Evolutionary conservation across 805 yeast genomes (phyloP).

Genomic region (Ogataea salicorniae): DNA sequence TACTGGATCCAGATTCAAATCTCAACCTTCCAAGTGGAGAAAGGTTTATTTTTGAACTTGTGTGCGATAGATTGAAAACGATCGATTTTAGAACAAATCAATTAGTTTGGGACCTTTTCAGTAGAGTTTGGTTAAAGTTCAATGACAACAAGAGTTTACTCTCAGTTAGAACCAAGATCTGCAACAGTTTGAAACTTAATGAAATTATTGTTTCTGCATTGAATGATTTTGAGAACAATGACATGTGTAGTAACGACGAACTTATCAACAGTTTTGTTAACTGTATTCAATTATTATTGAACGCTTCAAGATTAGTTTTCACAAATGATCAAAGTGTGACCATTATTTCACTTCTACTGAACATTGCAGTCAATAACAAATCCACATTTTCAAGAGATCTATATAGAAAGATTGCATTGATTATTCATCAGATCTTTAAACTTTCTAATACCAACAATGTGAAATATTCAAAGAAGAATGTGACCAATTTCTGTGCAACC

Average conservation of each 20-base stretch:
- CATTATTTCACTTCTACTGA: conserved; percentile 13
- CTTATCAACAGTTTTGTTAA: conserved; percentile 18
- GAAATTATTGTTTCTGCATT: conserved; percentile 31
- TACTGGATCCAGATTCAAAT: conserved; percentile 27
- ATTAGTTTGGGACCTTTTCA: conserved; percentile 48
- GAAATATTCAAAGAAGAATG: conserved; percentile 24
- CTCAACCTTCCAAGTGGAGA: conserved; percentile 52
- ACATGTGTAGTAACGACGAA: conserved; percentile 17
- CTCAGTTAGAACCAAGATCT: conserved; percentile 33
- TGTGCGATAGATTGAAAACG: conserved; percentile 52
- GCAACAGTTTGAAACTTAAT: conserved; percentile 38
- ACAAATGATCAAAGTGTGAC: conserved; percentile 25
- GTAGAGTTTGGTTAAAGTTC: conserved; percentile 26
- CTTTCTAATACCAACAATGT: conserved; percentile 20
- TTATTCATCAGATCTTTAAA: conserved; percentile 15
- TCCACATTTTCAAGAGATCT: conserved; percentile 1
- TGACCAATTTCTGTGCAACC: conserved; percentile 20
- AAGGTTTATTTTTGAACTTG: conserved; percentile 50
- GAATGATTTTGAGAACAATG: conserved; percentile 11
- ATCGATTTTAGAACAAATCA: conserved; percentile 37
- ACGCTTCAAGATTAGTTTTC: conserved; percentile 11
- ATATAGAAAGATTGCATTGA: not conserved
- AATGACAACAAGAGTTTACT: conserved; percentile 16
- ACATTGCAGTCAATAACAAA: not conserved
- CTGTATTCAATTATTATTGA: conserved; percentile 13